Base-by-base conservation (phyloP, 257 asterid species). In the Datura wrightii region DNA sequence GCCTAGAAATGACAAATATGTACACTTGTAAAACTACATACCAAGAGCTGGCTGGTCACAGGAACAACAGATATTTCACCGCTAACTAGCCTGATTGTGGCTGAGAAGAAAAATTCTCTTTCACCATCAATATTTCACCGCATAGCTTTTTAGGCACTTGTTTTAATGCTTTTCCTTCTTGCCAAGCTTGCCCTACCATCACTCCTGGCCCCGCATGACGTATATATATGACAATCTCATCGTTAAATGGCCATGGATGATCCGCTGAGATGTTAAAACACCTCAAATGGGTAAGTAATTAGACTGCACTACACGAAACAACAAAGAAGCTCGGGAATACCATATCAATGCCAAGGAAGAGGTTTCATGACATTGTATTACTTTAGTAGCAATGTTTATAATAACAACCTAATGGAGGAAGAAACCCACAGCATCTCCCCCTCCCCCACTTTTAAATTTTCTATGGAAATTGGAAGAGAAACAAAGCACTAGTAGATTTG, bases 151-250 rank as follows among this genome's bases (percentile, higher is more conserved):
- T 93, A 36, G 98, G 98, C 34, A 94, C 90, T 85, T 92, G 94
- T 63, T 94, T 83, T 87, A 94, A 60, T 31, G 87, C 91, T 86
- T 86, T 89, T 62, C 98, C 98, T 86, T 94, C 98, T 86, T 94
- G 96, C 98, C 98, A 94, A 65, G 97, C 97, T 84, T 94, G 97
- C 31, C 97, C 97, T 58, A 94, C 95, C 90, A 92, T 48, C 58
- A 93, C 96, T 44, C 98, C 98, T 3, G 98, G 98, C 19, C 97
- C 97, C 76, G 90, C 85, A 44, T 91, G 97, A 46, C 98, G 94
- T 69, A 92, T 18, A 72, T 94, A 94, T 62, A 94, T 90, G 41
- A 93, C 95, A 37, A 93, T 92, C 83, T 94, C 91, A 87, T 94
- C 97, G 15, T 89, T 84, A 85, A 94, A 92, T 13, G 97, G 98